phyloP scores from a whole-genome alignment of 2,329 filamentous ascomycete genomes.

The Diaporthe destruens region DNA sequence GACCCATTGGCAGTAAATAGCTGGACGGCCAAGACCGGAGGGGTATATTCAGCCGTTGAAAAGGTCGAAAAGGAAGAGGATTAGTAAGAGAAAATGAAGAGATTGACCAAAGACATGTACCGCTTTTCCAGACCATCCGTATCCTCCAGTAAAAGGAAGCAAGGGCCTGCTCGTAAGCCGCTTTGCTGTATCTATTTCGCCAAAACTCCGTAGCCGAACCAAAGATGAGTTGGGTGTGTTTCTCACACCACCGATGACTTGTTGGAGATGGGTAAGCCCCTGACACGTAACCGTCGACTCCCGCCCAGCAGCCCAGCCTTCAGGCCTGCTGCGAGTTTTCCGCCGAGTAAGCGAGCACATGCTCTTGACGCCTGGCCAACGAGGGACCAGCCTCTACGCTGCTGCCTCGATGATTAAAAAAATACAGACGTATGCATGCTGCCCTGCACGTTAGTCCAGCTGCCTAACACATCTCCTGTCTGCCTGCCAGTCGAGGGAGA shows the following conservation, averaged over 20 bases:
- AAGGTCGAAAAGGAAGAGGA: too few species aligned
- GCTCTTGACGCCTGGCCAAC: conserved; percentile 9
- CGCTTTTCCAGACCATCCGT: background rate
- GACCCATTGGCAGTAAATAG: background rate
- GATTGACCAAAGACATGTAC: background rate
- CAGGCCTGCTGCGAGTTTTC: conserved; percentile 19
- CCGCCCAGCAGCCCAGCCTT: background rate
- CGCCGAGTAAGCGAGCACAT: background rate
- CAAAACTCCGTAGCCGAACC: conserved; percentile 26
- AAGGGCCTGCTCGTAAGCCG: conserved; percentile 9
- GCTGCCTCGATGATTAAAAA: background rate
- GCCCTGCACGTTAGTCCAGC: conserved; percentile 18
- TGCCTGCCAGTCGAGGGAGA: background rate
- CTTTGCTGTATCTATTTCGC: conserved; percentile 16
- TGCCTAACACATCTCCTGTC: background rate
- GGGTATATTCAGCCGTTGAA: conserved; percentile 19
- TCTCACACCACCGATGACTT: background rate
- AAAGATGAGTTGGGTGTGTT: conserved; percentile 13
- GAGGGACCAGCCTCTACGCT: background rate
- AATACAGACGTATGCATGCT: background rate
- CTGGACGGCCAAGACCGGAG: conserved; percentile 29
- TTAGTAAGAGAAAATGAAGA: too few species aligned
- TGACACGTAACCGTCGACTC: conserved; percentile 10
- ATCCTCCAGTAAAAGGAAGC: background rate
- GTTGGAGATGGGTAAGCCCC: background rate